These are phyloP conservation scores for Ophiostoma novo-ulmi DNA, from an alignment of 2,329 filamentous ascomycete species.

Conservation along the genomic window DNA sequence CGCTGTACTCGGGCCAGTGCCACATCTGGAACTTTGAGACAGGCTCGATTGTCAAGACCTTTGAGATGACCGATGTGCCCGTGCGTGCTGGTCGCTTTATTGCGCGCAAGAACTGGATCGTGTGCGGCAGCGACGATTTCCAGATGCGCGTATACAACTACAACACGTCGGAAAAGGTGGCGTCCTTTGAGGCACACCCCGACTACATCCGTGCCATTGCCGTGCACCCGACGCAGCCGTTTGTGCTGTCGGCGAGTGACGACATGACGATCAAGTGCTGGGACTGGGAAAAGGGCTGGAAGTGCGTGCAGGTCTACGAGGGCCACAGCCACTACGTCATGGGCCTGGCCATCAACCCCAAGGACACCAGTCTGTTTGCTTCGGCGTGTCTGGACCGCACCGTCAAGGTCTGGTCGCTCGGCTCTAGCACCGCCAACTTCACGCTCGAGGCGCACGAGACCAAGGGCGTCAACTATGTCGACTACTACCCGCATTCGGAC, in stretches of 20 bases:
- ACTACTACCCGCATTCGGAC: slow-evolving; percentile 73
- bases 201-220: slow-evolving; percentile 97
- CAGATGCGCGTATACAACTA: slow-evolving; percentile 61
- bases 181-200: slow-evolving; percentile 92
- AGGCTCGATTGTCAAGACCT: slow-evolving; percentile 95
- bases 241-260: slow-evolving; percentile 92
- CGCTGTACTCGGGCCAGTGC: slow-evolving; percentile 94
- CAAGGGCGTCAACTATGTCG: slow-evolving; percentile 96
- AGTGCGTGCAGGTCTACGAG: slow-evolving; percentile 92
- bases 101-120: slow-evolving; percentile 97
- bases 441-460: slow-evolving; percentile 95
- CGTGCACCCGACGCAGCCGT: slow-evolving; percentile 83
- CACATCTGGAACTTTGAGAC: slow-evolving; percentile 99
- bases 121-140: slow-evolving; percentile 92
- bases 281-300: slow-evolving; percentile 99
- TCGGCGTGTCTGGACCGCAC: slow-evolving; percentile 94
- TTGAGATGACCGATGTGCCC: slow-evolving; percentile 96
- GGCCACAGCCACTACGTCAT: slow-evolving; percentile 93
- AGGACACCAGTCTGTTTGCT: slow-evolving; percentile 87
- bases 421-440: slow-evolving; percentile 89
- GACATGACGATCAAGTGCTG: slow-evolving; percentile 98
- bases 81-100: slow-evolving; percentile 95
- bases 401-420: slow-evolving; percentile 65
- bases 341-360: slow-evolving; percentile 94
- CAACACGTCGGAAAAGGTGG: slow-evolving; percentile 98